Conservation (phyloP, 116 monocot genomes). For the Cymodocea nodosa region DNA sequence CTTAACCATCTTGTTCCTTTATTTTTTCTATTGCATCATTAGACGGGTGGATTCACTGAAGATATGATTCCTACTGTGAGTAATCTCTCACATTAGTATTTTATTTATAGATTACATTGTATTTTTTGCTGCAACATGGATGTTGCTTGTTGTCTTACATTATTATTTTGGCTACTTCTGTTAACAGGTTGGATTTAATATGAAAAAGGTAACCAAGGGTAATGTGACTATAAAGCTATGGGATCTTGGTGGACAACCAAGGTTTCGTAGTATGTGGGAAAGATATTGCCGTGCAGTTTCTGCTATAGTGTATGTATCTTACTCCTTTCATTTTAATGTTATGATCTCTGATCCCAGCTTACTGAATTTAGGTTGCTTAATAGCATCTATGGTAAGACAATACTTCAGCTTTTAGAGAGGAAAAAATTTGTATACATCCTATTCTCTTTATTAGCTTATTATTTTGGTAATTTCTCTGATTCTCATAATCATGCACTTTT, state of each 20-base stretch:
- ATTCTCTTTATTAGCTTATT: too few relatives aligned
- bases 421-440: too few relatives aligned
- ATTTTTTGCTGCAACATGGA: neutral
- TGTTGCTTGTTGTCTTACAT: neutral
- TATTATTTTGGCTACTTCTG: neutral
- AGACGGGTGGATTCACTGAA: slow-evolving; percentile 99
- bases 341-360: too few relatives aligned
- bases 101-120: neutral
- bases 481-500: too few relatives aligned
- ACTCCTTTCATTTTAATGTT: neutral
- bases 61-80: slow-evolving; percentile 99
- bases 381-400: too few relatives aligned
- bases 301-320: slow-evolving; percentile 84
- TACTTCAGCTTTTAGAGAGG: too few relatives aligned
- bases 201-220: slow-evolving; percentile 96
- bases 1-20: neutral
- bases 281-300: slow-evolving; percentile 94
- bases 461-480: too few relatives aligned
- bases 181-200: slow-evolving; percentile 91
- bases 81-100: neutral
- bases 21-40: slow-evolving; percentile 11
- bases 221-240: slow-evolving; percentile 98
- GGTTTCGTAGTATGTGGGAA: slow-evolving; percentile 99
- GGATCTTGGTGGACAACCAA: slow-evolving; percentile 98
- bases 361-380: too few relatives aligned